Evolutionary conservation across 169 alveolate species (phyloP).

Genomic region (Eimeria tenella): DNA sequence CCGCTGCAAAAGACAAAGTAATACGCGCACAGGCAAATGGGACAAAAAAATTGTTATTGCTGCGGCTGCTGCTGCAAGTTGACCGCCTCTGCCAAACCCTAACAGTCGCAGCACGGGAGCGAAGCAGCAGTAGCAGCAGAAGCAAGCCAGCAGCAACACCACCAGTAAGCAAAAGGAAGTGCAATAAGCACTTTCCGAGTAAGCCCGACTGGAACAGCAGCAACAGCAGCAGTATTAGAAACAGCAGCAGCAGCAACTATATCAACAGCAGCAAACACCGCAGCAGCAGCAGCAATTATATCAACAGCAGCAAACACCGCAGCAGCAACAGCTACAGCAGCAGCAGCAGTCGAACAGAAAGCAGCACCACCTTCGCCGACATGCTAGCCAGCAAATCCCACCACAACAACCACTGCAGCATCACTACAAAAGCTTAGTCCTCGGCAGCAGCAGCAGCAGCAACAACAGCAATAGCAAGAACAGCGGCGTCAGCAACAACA

Average conservation of each 20-base stretch:
- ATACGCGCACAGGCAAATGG: not conserved
- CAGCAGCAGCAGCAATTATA: not conserved
- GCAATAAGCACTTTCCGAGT: no score
- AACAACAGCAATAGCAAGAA: not conserved
- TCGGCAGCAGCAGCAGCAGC: not conserved
- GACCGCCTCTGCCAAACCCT: not conserved
- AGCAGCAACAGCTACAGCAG: not conserved
- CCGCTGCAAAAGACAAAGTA: conserved; percentile 81
- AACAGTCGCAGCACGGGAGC: not conserved
- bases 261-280: not conserved
- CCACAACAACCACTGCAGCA: no score
- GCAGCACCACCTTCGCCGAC: no score
- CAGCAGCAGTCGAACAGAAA: no score
- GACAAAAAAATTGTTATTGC: no score
- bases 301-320: not conserved
- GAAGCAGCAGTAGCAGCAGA: not conserved
- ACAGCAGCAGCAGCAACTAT: not conserved
- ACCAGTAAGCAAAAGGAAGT: not conserved
- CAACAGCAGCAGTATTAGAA: not conserved
- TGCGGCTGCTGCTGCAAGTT: no score
- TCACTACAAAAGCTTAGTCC: not conserved
- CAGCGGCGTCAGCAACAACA: not conserved
- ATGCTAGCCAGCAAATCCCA: no score
- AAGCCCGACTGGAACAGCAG: not conserved
- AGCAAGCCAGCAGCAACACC: not conserved